Evolutionary conservation across 306 rosid genomes (phyloP), one percentile per base, ranked within the genome.

Genomic region (Rosa persica): DNA sequence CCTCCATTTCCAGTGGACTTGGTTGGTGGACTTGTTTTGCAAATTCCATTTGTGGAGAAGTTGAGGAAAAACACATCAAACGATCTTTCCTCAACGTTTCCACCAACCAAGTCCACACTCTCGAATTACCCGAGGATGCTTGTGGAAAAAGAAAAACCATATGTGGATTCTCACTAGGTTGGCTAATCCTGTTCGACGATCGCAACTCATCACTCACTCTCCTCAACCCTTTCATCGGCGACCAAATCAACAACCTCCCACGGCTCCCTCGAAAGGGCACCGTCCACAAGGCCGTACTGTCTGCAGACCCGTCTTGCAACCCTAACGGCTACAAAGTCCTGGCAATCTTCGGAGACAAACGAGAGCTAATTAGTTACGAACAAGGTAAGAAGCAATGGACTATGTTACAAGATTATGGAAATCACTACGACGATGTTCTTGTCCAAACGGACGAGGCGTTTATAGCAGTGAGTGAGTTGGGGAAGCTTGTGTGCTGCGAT

Each of bases 221-320:
- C 57, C 43, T 60, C 70, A 75, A 75, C 70, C 70, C 78, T 8
- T 67, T 75, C 12, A 25, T 36, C 20, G 25, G 70, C 6, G 4
- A 66, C 44, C 70, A 43, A 43, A 43, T 75, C 69, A 6, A 34
- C 34, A 61, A 13, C 68, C 78, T 60, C 43, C 69, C 69, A 5
- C 9, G 17, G 6, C 70, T 58, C 27, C 48, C 30, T 15, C 7
- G 11, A 8, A 66, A 38, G 2, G 25, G 48, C 27, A 20, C 15
- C 46, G 71, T 38, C 27, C 78, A 75, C 78, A 75, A 75, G 47
- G 78, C 70, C 49, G n/a, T 75, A 46, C 20, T 75, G 5, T 75
- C 70, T 6, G 4, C 78, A 5, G 34, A 75, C n/a, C 78, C 78
- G 10, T 60, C 27, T 10, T 2, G 7, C 30, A 0, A 44, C 43